Base-by-base conservation (phyloP, 2,329 filamentous ascomycete species). In the Fonsecaea erecta region DNA sequence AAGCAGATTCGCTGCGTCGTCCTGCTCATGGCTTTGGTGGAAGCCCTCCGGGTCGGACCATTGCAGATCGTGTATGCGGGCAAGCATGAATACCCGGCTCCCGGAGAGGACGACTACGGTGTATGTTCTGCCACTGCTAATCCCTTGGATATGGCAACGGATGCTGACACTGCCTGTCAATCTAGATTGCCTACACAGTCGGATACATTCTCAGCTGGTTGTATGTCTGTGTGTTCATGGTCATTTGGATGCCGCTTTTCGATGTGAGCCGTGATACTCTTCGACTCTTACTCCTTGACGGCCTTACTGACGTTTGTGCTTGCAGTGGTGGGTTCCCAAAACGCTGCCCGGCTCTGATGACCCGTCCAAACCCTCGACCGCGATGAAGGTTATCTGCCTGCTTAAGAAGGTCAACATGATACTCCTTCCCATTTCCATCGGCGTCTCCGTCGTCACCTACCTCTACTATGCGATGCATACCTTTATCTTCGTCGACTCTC, bases 181-280 rank as follows among this genome's bases (percentile, higher is more conserved):
- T 48, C 52, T n/a, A 71, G 70, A 70, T 71, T 63, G 67, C 67
- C 26, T 68, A 71, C 56, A 69, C 60, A 28, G 64, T 71, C 3
- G 70, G 68, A 54, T 71, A 68, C 56, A 62, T 71, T 51, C 14
- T 71, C 16, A 67, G 65, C 62, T 71, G 70, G 70, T 58, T 71
- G 9, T 71, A 71, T 43, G 52, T 71, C 30, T 71, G 70, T 46
- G 35, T 63, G 9, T 71, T 71, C 54, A 66, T 67, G 53, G 59
- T 71, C 21, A 59, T 71, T 43, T 71, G 52, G 46, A 55, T 70
- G 3, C 68, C 70, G 7, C 60, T 71, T 40, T 71, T 71, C 68
- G 67, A 67, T 54, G 70, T 71, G 65, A 26, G 57, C 60, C 43
- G 1, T 3, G 12, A 14, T 3, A 12, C 11, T 16, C 21, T 5